Evolutionary conservation across 768 basidiomycete genomes (phyloP), one percentile per base, ranked within the genome.

Genomic region (Mycena venus): DNA sequence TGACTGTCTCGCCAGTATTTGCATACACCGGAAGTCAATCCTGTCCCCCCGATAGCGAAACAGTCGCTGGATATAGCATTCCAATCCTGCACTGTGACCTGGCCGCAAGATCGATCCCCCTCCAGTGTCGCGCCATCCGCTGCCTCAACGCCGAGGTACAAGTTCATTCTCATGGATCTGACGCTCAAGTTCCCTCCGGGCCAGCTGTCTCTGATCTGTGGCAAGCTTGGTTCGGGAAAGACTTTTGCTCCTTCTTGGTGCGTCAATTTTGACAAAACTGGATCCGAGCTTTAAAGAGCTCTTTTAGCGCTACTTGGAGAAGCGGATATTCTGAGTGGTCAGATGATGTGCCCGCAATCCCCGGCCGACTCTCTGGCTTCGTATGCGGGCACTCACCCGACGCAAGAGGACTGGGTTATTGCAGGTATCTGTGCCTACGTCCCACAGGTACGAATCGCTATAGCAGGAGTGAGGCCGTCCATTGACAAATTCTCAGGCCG

Each of bases 161-260:
- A 93, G 78, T 98, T 98, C 80, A 83, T 93, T 31, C 88, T 98
- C 3, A 84, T 93, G 19, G 94, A 97, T 80, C 82, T 98, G 63
- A 89, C 89, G 27, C 81, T 97, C 19, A 87, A 90, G 44, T 96
- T 98, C 84, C 96, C 96, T 0, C 82, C 85, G 12, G 94, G 94
- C n/a, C 90, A 94, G 81, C 85, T 97, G 34, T 93, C 94, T 1
- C 86, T 98, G 14, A 89, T 98, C 19, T 97, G 95, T 78, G 97
- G 97, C 3, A 95, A 96, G 79, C 87, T 98, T 11, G 96, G 96
- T 5, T 94, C 94, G 19, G 96, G 97, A 32, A 98, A 98, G 85
- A 95, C 95, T 0, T 0, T 84, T 98, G 10, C 80, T 98, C 32
- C 83, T 97, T 21, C 86, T 94, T 31, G 89, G 94, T 90, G 75